A percentile compares a stretch with the other conserved stretches of the same genome.
phyloP scores from a whole-genome alignment of 805 yeast species.

The Metschnikowia noctiluminum region DNA sequence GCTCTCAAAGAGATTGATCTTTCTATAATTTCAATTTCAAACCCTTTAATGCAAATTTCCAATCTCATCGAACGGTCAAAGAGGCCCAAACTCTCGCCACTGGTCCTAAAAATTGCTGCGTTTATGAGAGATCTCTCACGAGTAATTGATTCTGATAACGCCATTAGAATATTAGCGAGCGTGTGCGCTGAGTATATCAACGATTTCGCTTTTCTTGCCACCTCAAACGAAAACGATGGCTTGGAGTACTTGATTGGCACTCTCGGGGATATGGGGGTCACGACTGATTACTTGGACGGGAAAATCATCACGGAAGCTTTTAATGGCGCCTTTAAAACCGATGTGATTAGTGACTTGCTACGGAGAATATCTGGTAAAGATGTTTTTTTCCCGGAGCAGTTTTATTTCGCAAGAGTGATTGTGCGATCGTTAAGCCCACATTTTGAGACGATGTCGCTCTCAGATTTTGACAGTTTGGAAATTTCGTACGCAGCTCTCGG shows the following conservation, averaged over 20 bases:
- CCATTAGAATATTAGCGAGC: background rate
- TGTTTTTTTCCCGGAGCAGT: constrained; percentile 11
- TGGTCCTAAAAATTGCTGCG: constrained; percentile 14
- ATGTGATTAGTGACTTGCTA: background rate
- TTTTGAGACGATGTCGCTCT: constrained; percentile 23
- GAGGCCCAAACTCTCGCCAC: constrained; percentile 2
- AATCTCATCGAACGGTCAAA: constrained; percentile 23
- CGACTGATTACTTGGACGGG: background rate
- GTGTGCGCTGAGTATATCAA: constrained; percentile 8
- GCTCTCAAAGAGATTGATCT: constrained; percentile 15
- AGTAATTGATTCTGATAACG: background rate
- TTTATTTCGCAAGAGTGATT: constrained; percentile 22
- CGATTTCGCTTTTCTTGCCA: constrained; percentile 10
- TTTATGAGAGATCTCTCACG: constrained; percentile 12
- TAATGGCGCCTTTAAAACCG: constrained; percentile 1
- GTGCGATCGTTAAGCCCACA: constrained; percentile 26
- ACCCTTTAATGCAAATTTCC: constrained; percentile 43
- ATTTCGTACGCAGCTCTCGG: constrained; percentile 30
- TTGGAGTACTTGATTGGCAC: background rate
- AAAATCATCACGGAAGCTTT: constrained; percentile 1
- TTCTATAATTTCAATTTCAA: constrained; percentile 41
- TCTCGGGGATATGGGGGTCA: background rate
- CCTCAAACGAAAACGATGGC: background rate
- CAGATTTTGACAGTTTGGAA: constrained; percentile 26
- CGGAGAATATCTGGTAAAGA: constrained; percentile 13